phyloP scores from a whole-genome alignment of 2,329 filamentous ascomycete genomes.

The Aspergillus terreus region DNA sequence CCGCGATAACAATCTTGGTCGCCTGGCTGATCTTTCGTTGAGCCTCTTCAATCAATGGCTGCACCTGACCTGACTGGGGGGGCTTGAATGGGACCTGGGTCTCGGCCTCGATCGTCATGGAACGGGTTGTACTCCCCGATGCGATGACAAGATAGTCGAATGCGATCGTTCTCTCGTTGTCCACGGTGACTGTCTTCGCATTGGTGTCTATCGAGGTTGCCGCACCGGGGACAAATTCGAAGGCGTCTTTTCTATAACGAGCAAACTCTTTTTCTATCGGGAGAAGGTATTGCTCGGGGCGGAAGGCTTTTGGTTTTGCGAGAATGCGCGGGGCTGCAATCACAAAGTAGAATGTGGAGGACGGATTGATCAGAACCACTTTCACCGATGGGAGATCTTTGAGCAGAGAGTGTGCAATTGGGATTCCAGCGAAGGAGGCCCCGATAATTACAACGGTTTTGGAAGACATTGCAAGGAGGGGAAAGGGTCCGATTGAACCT shows the following conservation, averaged over 20 bases:
- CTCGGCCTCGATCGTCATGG: slow-evolving; percentile 29
- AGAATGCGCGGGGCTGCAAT: slow-evolving; percentile 53
- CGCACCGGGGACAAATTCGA: slow-evolving; percentile 48
- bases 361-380: slow-evolving; percentile 54
- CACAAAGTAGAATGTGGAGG: slow-evolving; percentile 51
- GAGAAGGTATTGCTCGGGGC: slow-evolving; percentile 46
- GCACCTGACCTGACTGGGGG: slow-evolving; percentile 36
- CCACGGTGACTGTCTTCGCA: slow-evolving; percentile 43
- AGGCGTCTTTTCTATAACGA: slow-evolving; percentile 46
- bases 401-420: slow-evolving; percentile 36
- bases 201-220: slow-evolving; percentile 47
- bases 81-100: slow-evolving; percentile 40
- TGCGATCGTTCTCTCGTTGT: slow-evolving; percentile 22
- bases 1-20: slow-evolving; percentile 45
- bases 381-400: slow-evolving; percentile 36
- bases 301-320: slow-evolving; percentile 46
- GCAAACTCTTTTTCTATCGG: slow-evolving; percentile 50
- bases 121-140: slow-evolving; percentile 49
- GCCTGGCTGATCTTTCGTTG: slow-evolving; percentile 37
- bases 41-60: slow-evolving; percentile 27
- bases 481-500: too few species aligned
- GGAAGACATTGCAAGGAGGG: too few species aligned
- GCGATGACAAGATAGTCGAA: slow-evolving; percentile 57
- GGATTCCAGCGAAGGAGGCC: slow-evolving; percentile 34
- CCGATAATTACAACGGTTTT: slow-evolving; percentile 30